Evolutionary conservation across 169 alveolate species (phyloP), one percentile per base, ranked within the genome.

Genomic region (Plasmodium berghei): DNA sequence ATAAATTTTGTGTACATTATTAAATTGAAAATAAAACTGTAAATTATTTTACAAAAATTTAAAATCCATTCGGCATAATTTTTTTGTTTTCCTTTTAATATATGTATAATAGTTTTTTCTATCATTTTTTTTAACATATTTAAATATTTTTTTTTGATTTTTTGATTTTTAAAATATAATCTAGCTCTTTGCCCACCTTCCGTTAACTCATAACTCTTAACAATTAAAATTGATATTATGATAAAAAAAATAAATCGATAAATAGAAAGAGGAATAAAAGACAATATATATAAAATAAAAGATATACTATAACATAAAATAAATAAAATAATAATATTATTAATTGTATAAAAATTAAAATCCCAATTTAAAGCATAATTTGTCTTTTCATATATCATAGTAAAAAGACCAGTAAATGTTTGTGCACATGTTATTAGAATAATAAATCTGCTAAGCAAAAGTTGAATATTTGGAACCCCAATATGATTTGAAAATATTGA

Each of bases 291-390:
- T 22, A 83, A 52, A 67, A 70, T 12, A 18, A 83, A 66, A 8
- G 90, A 83, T 20, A 83, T 20, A 10, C 73, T 63, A 56, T 83
- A 83, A 83, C 86, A 56, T 69, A 83, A 12, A 55, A 83, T 55
- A 58, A 83, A 70, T 48, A 83, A 69, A 28, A 83, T 70, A 1
- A 83, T 22, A 48, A 83, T 9, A 83, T 83, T 83, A 56, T 67
- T 73, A 5, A 58, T 40, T 5, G 90, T 83, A 20, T 83, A 83
- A 69, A 58, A 83, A 55, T 54, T 58, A 40, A 83, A 83, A 18
- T 66, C 72, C 90, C 90, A 83, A 58, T 83, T 83, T 42, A 83
- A 69, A 4, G 90, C 90, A 69, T 83, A 83, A 9, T 83, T 83
- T 9, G 58, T 49, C 20, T 83, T 83, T 69, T 83, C 90, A 61